Conservation (phyloP, 2,329 filamentous ascomycete species). For the Alternaria novae-zelandiae region DNA sequence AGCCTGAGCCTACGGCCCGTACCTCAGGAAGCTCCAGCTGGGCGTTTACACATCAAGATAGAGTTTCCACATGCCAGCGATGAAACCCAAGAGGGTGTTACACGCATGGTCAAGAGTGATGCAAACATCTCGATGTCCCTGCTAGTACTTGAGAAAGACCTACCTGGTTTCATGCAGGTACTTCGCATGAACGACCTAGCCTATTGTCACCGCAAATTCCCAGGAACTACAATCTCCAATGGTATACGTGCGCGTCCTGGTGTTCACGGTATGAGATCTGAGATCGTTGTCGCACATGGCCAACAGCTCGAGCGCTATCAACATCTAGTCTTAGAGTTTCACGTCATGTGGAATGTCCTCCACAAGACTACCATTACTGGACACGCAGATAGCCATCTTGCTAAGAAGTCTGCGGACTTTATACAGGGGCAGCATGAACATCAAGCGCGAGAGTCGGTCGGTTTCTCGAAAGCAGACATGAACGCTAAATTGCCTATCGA, state of each 20-base stretch:
- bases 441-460: background rate
- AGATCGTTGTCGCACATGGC: background rate
- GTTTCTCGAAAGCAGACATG: background rate
- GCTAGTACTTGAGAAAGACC: background rate
- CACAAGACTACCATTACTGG: background rate
- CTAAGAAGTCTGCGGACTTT: background rate
- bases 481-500: background rate
- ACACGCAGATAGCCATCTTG: background rate
- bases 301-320: background rate
- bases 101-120: background rate
- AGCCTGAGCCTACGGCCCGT: background rate
- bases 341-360: background rate
- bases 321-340: background rate
- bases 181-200: background rate
- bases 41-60: background rate
- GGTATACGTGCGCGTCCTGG: background rate
- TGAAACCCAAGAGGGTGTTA: background rate
- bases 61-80: background rate
- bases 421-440: background rate
- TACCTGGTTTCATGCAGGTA: background rate
- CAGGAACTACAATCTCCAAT: background rate
- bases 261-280: background rate
- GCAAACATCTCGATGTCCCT: background rate
- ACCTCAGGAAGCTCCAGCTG: background rate
- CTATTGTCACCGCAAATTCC: background rate